A percentile compares a stretch with the other conserved stretches of the same genome.
Conservation (phyloP, 257 asterid species). For the Capsicum pubescens region DNA sequence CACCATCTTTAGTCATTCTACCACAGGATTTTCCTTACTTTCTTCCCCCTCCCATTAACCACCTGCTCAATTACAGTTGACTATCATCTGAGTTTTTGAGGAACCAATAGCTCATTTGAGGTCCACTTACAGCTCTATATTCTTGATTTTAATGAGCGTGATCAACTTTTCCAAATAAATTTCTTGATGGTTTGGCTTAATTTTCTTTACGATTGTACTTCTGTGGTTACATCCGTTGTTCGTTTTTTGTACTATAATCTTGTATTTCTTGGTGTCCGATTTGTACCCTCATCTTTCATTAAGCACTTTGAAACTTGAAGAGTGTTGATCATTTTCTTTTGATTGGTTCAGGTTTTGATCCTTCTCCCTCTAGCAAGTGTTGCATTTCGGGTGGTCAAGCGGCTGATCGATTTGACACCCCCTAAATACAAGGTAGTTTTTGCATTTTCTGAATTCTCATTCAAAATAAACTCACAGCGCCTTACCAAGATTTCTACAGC, state of each 20-base stretch:
- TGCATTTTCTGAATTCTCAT: not conserved
- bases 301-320: not conserved
- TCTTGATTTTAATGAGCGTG: not conserved
- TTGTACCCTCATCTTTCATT: not conserved
- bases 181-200: not conserved
- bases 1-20: conserved; percentile 5
- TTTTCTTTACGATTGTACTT: conserved; percentile 9
- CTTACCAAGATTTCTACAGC: conserved; percentile 14
- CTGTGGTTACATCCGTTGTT: not conserved
- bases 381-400: conserved; percentile 76
- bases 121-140: not conserved
- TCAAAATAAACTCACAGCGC: not conserved
- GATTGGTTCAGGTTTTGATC: conserved; percentile 68
- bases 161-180: not conserved
- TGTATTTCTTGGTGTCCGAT: not conserved
- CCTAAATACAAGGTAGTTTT: conserved; percentile 72
- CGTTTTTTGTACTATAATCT: not conserved
- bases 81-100: not conserved
- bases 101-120: not conserved
- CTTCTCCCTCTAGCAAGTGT: conserved; percentile 89
- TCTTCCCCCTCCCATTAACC: not conserved
- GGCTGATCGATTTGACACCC: conserved; percentile 87
- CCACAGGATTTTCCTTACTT: not conserved
- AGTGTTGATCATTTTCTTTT: conserved; percentile 13
- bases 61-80: conserved; percentile 3